phyloP scores from a whole-genome alignment of 2,329 filamentous ascomycete genomes.

The Fusarium bactridioides region DNA sequence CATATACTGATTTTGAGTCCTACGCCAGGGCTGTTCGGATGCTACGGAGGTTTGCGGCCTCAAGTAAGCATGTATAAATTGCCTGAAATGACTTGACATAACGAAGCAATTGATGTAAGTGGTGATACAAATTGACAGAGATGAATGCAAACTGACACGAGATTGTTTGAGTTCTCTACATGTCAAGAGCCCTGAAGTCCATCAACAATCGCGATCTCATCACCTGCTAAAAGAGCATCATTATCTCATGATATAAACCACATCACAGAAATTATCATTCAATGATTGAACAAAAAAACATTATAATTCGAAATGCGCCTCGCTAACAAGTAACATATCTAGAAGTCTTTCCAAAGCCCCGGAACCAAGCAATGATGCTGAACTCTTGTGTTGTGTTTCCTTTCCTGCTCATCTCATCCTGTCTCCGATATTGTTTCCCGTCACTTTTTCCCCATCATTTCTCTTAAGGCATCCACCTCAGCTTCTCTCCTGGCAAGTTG shows the following conservation, averaged over 20 bases:
- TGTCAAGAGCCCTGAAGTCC: conserved; percentile 39
- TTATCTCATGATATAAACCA: conserved; percentile 14
- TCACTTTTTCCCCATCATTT: conserved; percentile 52
- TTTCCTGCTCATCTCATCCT: conserved; percentile 29
- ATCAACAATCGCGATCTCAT: conserved; percentile 39
- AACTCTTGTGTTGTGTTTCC: neutral
- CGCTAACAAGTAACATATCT: conserved; percentile 21
- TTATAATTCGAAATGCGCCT: neutral
- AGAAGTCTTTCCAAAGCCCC: conserved; percentile 25
- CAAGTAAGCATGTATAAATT: neutral
- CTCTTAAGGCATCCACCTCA: conserved; percentile 67
- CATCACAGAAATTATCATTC: neutral
- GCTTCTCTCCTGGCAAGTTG: conserved; percentile 71
- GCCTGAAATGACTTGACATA: neutral
- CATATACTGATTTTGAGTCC: neutral
- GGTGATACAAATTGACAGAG: neutral
- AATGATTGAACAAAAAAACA: neutral
- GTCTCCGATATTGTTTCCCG: neutral
- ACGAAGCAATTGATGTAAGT: neutral
- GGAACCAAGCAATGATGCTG: neutral
- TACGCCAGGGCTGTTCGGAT: neutral
- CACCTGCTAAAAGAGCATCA: conserved; percentile 22
- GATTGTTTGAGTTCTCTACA: neutral
- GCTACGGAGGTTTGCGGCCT: neutral
- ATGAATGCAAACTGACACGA: neutral